These are phyloP conservation scores for Saccharomyces paradoxus DNA, from an alignment of 805 yeast species.

Conservation along the genomic window DNA sequence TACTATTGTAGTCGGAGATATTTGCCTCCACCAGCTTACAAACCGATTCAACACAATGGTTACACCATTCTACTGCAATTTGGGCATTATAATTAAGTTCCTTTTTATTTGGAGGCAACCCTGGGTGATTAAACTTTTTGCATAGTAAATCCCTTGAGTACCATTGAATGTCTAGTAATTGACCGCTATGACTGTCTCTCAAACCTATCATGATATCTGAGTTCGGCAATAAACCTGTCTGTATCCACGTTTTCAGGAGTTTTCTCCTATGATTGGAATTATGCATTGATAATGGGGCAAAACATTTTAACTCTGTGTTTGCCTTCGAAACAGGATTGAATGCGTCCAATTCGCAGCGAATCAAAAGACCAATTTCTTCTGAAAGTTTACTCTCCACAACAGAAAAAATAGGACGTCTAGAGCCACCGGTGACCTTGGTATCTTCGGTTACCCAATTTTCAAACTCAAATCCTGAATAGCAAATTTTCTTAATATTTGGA, in stretches of 20 bases:
- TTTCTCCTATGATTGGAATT: conserved; percentile 22
- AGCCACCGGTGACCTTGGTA: neutral
- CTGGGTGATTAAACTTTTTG: conserved; percentile 14
- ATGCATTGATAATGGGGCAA: conserved; percentile 14
- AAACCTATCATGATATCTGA: conserved; percentile 27
- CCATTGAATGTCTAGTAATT: conserved; percentile 17
- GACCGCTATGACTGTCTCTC: conserved; percentile 21
- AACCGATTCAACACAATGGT: conserved; percentile 16
- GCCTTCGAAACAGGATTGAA: conserved; percentile 12
- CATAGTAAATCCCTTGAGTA: conserved; percentile 17
- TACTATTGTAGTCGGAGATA: neutral
- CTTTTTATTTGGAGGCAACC: conserved; percentile 8
- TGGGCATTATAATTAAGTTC: conserved; percentile 20
- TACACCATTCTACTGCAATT: conserved; percentile 24
- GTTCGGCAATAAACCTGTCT: conserved; percentile 21
- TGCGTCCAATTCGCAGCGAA: conserved; percentile 30
- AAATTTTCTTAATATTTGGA: conserved; percentile 9
- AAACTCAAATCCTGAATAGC: conserved; percentile 27
- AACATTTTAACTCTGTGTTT: conserved; percentile 29
- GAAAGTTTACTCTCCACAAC: conserved; percentile 19
- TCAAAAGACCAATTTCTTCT: conserved; percentile 14
- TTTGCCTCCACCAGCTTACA: conserved; percentile 7
- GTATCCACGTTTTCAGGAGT: conserved; percentile 29
- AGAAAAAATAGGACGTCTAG: conserved; percentile 13
- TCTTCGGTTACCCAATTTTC: conserved; percentile 19